Evolutionary conservation across 1,139 yeast genomes (phyloP).

Genomic region (Debaryomyces fabryi): DNA sequence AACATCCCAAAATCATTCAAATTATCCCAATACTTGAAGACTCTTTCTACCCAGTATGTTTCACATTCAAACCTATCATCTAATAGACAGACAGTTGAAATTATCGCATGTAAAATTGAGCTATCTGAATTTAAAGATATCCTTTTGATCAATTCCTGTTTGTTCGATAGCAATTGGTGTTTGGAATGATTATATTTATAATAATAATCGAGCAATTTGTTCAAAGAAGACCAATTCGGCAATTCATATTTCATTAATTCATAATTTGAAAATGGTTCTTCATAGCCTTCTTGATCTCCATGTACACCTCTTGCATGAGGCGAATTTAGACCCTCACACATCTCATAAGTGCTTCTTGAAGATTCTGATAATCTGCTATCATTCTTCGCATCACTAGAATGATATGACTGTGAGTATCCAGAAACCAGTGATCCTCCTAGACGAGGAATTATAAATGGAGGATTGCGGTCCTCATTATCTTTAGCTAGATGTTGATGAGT

Average conservation of each 20-base stretch:
- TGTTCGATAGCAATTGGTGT: conserved; percentile 49
- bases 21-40: conserved; percentile 38
- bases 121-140: conserved; percentile 38
- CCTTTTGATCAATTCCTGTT: conserved; percentile 33
- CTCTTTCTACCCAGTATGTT: conserved; percentile 42
- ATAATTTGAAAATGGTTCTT: conserved; percentile 9
- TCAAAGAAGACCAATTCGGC: conserved; percentile 45
- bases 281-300: background rate
- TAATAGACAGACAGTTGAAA: conserved; percentile 40
- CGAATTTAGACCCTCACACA: background rate
- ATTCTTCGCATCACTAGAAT: background rate
- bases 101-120: conserved; percentile 50
- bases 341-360: background rate
- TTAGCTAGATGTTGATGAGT: background rate
- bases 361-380: background rate
- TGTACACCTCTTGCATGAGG: background rate
- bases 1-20: conserved; percentile 31
- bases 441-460: background rate
- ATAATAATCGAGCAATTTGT: conserved; percentile 46
- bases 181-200: conserved; percentile 51
- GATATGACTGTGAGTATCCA: background rate
- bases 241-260: conserved; percentile 32
- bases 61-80: conserved; percentile 31
- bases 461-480: background rate
- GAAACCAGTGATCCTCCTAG: background rate